Base-by-base conservation (phyloP, 2,329 filamentous ascomycete genomes). In the Geosmithia morbida region DNA sequence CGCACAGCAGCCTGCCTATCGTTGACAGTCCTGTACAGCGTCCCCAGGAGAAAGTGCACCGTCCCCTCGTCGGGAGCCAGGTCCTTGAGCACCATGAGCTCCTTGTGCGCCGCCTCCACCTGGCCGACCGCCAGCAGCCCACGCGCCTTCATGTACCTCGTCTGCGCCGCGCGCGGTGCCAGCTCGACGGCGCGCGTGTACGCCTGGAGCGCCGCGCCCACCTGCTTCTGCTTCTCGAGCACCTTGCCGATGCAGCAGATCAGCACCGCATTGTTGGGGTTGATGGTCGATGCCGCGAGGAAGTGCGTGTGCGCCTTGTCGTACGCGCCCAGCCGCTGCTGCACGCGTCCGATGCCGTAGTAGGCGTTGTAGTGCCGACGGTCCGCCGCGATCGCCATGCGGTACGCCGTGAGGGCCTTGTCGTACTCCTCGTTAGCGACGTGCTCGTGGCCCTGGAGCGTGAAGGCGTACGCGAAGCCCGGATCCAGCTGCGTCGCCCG, bases 361-460 rank as follows among this genome's bases (percentile, higher is more conserved):
- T 94, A 97, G n/a, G 90, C 92, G 59, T 96, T 95, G 69, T 97
- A 98, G 61, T 96, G 90, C 18, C 90, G 81, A 48, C 77, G 80
- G 58, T 98, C 89, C 1, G 87, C 87, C 43, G 82, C 78, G 54
- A 98, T 85, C 2, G 87, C 89, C 47, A 83, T 79, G 33, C 94
- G 80, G 63, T 96, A 98, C 2, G 87, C 83, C 40, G 82, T 79
- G 43, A 95, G 75, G 0, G 92, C 92, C 61, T 95, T 95, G 60
- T 97, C 90, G 58, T 92, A 96, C 62, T 98, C 94, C 64, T 98
- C 94, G 54, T 96, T 97, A 37, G 86, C 79, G 43, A 97, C 83
- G 60, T 95, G 87, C 60, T 98, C 92, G 61, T 98, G 92, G 1
- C 92, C 92, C 61, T 97, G 90, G 2, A 98, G 68, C 0, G 92